A percentile compares a stretch with the other conserved stretches of the same genome.
Conservation (phyloP, 371 early-diverging fungal species). For the Mucor circinelloides region DNA sequence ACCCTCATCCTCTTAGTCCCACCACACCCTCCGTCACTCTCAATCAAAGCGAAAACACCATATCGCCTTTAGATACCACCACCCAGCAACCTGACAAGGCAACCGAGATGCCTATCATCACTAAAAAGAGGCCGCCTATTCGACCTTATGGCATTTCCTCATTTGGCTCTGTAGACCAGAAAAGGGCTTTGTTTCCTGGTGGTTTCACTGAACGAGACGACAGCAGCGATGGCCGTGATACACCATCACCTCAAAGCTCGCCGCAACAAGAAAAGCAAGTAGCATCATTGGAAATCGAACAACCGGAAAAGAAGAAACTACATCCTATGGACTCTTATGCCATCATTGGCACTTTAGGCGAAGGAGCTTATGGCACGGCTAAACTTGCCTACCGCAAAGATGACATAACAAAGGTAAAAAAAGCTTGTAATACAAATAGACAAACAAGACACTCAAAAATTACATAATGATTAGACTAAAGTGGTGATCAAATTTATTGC, state of each 20-base stretch:
- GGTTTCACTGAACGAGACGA: neutral
- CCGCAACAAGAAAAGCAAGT: neutral
- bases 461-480: conserved; percentile 34
- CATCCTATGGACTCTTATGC: conserved; percentile 56
- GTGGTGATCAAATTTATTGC: conserved; percentile 71
- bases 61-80: neutral
- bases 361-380: conserved; percentile 78
- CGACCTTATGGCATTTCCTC: conserved; percentile 23
- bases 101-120: neutral
- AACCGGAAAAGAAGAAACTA: neutral
- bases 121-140: conserved; percentile 21
- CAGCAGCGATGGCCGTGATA: neutral
- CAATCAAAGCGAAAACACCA: neutral
- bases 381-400: conserved; percentile 55
- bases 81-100: neutral
- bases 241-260: neutral
- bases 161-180: conserved; percentile 23
- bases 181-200: conserved; percentile 14
- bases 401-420: conserved; percentile 52
- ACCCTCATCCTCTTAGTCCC: neutral
- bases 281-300: neutral
- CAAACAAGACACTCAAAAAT: neutral
- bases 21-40: neutral
- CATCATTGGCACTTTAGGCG: conserved; percentile 63
- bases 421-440: neutral